These are phyloP conservation scores for Daldinia childiae DNA, from an alignment of 495 filamentous ascomycete species.

Conservation along the genomic window DNA sequence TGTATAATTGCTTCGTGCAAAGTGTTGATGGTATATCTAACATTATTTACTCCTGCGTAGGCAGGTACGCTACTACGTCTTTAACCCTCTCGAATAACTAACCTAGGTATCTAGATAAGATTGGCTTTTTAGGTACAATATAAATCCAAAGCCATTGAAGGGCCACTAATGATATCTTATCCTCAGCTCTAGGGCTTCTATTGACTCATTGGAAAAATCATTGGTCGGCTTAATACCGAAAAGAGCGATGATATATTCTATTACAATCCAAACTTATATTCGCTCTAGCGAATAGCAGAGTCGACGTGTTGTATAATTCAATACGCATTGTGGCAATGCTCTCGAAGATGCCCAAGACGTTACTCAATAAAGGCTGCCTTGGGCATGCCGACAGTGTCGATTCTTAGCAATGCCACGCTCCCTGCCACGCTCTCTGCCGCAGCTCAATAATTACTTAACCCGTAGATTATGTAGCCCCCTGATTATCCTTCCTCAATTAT, in stretches of 20 bases:
- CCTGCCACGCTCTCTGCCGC: background rate
- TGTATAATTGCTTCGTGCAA: too few species aligned
- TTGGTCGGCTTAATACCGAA: background rate
- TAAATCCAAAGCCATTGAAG: background rate
- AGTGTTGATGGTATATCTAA: too few species aligned
- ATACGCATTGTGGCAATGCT: conserved; percentile 1
- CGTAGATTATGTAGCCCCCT: background rate
- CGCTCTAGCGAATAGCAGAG: background rate
- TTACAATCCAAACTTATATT: background rate
- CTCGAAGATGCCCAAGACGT: background rate
- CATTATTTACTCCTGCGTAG: too few species aligned
- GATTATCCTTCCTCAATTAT: background rate
- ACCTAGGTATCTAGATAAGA: background rate
- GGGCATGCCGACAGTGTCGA: background rate
- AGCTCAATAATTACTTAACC: background rate
- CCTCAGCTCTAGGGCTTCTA: background rate
- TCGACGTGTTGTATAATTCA: background rate
- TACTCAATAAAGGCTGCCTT: background rate
- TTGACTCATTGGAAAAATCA: background rate
- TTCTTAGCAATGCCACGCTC: background rate
- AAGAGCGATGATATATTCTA: background rate
- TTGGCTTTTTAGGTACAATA: background rate
- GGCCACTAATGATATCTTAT: background rate
- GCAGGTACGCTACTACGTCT: too few species aligned
- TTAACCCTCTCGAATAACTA: too few species aligned